Percentiles rank a stretch among this genome's conserved stretches.
Evolutionary conservation across 495 filamentous ascomycete species (phyloP).

Genomic region (Tuber aestivum): DNA sequence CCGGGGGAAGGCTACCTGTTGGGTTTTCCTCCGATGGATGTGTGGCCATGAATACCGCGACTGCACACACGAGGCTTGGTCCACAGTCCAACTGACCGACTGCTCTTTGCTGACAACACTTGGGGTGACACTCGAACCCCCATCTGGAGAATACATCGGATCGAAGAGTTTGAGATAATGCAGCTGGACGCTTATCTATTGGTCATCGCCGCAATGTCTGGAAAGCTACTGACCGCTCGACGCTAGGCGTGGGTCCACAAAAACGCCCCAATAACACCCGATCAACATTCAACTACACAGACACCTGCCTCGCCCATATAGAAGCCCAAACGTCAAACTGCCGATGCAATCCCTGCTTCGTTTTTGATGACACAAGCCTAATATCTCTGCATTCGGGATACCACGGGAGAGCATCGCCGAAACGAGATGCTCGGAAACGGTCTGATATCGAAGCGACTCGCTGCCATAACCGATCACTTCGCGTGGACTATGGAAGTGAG

Average conservation of each 20-base stretch:
- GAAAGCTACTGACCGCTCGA: neutral
- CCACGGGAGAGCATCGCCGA: neutral
- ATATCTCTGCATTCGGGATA: neutral
- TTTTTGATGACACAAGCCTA: neutral
- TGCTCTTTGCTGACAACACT: neutral
- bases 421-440: neutral
- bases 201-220: neutral
- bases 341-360: neutral
- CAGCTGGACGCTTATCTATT: neutral
- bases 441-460: neutral
- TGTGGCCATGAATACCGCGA: neutral
- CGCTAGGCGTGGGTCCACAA: neutral
- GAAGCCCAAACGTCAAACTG: neutral
- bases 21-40: neutral
- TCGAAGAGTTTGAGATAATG: neutral
- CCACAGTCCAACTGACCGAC: neutral
- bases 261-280: neutral
- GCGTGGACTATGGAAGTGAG: neutral
- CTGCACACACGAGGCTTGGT: neutral
- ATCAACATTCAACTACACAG: neutral
- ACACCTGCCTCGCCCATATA: neutral
- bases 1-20: neutral
- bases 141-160: neutral
- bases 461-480: neutral
- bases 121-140: neutral